These are phyloP conservation scores for Solanum phureja DNA, from an alignment of 257 asterid genomes.

Conservation along the genomic window DNA sequence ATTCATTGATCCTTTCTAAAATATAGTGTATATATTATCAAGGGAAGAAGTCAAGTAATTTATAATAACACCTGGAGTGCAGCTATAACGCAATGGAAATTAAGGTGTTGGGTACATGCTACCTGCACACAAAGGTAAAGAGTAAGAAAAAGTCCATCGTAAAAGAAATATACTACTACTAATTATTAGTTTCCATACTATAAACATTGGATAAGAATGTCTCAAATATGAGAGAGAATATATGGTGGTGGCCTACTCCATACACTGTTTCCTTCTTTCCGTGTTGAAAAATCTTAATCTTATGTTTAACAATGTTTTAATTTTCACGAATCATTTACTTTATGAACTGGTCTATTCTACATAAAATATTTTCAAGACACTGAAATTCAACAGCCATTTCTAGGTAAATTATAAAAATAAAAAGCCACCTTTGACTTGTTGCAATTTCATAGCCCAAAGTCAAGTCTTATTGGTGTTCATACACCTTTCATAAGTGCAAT, in stretches of 20 bases:
- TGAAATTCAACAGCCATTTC: slow-evolving; percentile 16
- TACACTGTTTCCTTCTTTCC: slow-evolving; percentile 7
- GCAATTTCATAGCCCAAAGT: slow-evolving; percentile 3
- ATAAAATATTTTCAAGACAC: neutral
- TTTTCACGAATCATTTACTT: neutral
- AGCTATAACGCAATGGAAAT: neutral
- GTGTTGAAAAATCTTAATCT: slow-evolving; percentile 10
- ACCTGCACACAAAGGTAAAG: neutral
- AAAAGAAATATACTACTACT: neutral
- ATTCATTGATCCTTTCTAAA: neutral
- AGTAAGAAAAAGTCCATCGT: slow-evolving; percentile 2
- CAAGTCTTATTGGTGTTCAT: slow-evolving; percentile 15
- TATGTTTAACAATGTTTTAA: neutral
- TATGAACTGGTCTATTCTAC: neutral
- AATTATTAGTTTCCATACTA: slow-evolving; percentile 15
- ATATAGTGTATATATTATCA: neutral
- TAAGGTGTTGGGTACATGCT: neutral
- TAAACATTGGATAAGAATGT: slow-evolving; percentile 6
- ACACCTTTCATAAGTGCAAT: slow-evolving; percentile 5
- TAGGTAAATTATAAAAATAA: slow-evolving; percentile 1
- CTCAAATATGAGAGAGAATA: slow-evolving; percentile 6
- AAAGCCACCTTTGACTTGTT: slow-evolving; percentile 19
- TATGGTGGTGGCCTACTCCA: slow-evolving; percentile 18
- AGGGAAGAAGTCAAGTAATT: neutral
- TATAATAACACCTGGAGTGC: neutral